Evolutionary conservation across 345 rosid species (phyloP).

Genomic region (Boechera retrofracta): DNA sequence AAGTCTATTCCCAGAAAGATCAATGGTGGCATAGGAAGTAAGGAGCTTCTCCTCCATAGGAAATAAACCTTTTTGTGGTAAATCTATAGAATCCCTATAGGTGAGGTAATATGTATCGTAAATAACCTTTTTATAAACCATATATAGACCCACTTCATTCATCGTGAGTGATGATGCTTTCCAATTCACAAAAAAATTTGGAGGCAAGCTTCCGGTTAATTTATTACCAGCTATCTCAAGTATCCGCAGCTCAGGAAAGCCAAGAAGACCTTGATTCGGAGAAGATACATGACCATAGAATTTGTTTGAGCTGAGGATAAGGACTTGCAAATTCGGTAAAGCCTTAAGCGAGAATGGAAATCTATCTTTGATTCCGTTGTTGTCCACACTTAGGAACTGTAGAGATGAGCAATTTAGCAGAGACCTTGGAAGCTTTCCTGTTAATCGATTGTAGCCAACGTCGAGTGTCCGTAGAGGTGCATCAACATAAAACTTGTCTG

Average conservation of each 20-base stretch:
- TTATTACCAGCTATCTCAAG: not conserved
- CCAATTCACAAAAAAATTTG: not conserved
- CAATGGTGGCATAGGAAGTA: not conserved
- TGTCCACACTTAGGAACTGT: not conserved
- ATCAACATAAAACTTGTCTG: not conserved
- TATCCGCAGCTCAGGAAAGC: not conserved
- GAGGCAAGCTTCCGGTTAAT: not conserved
- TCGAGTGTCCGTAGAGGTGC: not conserved
- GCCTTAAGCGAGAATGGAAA: not conserved
- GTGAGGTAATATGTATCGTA: not conserved
- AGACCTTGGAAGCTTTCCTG: not conserved
- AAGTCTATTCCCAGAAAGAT: not conserved
- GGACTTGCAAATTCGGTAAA: not conserved
- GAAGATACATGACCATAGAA: not conserved
- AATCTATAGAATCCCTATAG: not conserved
- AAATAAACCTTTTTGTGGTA: not conserved
- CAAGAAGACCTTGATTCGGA: not conserved
- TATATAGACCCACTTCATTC: not conserved
- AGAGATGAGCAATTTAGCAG: not conserved
- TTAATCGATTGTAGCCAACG: not conserved
- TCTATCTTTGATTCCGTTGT: not conserved
- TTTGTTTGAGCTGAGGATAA: not conserved
- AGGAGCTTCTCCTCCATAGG: not conserved
- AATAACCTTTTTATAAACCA: accelerated
- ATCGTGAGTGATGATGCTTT: not conserved